A percentile compares a stretch with the other conserved stretches of the same genome.
These are phyloP conservation scores for Teratosphaeriaceae sp. DNA, from an alignment of 2,329 filamentous ascomycete genomes.

Conservation along the genomic window DNA sequence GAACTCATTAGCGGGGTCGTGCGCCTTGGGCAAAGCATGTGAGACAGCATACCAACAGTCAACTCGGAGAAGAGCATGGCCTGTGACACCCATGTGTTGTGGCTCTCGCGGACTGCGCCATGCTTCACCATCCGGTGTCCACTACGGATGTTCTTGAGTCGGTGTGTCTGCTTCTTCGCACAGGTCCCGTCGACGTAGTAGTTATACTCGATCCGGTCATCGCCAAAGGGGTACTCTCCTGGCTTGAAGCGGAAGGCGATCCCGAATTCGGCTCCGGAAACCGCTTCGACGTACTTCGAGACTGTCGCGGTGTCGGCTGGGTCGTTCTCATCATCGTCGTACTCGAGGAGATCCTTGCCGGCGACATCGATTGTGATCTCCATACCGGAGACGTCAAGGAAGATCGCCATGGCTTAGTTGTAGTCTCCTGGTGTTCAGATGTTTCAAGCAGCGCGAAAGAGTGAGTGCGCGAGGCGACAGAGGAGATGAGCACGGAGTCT, in stretches of 20 bases:
- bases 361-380: conserved; percentile 2
- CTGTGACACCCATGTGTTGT: neutral
- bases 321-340: conserved; percentile 3
- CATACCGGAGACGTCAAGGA: conserved; percentile 2
- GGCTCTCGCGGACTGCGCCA: neutral
- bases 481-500: too few relatives aligned
- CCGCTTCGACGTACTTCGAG: conserved; percentile 6
- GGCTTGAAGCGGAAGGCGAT: neutral
- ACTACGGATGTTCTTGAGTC: too few relatives aligned
- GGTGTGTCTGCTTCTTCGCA: neutral
- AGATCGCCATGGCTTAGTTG: conserved; percentile 7
- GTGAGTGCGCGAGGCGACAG: too few relatives aligned
- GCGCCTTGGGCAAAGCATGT: neutral
- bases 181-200: neutral
- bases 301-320: neutral
- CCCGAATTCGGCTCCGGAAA: conserved; percentile 5
- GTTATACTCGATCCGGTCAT: neutral
- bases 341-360: neutral
- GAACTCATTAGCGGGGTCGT: too few relatives aligned
- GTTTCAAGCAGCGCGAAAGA: too few relatives aligned
- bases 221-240: neutral
- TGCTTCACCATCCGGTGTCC: neutral
- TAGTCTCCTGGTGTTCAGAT: too few relatives aligned
- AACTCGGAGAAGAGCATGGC: conserved; percentile 1
- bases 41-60: neutral